Percentiles rank a stretch among this genome's conserved stretches.
Conservation (phyloP, 192 early-diverging fungal genomes). For the Spizellomyces sp. region DNA sequence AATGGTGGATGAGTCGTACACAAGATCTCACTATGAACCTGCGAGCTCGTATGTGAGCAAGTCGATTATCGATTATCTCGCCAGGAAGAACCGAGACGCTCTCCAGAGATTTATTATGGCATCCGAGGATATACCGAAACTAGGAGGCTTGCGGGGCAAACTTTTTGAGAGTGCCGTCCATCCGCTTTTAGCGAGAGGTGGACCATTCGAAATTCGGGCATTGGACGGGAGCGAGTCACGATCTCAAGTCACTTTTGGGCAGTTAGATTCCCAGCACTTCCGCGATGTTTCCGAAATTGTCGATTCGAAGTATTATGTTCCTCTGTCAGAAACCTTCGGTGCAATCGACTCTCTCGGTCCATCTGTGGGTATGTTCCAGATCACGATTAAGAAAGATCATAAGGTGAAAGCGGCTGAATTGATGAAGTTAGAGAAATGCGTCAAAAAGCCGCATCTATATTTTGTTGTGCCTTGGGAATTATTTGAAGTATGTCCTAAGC, state of each 20-base stretch:
- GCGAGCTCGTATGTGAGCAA: not conserved
- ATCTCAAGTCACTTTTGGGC: not conserved
- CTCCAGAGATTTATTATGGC: not conserved
- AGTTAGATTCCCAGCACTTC: not conserved
- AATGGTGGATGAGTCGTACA: not conserved
- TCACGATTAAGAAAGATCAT: conserved; percentile 2
- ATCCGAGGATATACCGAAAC: not conserved
- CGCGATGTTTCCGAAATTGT: not conserved
- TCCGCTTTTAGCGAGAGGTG: not conserved
- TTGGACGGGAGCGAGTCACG: not conserved
- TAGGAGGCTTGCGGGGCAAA: not conserved
- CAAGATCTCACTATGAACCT: not conserved
- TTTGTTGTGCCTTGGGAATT: conserved; percentile 3
- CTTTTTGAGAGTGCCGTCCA: conserved; percentile 4
- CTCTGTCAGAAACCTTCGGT: conserved; percentile 3
- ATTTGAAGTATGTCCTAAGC: not conserved
- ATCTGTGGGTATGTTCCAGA: conserved; percentile 2
- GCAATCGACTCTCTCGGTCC: not conserved
- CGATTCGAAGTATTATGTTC: not conserved
- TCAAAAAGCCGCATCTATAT: not conserved
- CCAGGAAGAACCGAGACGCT: not conserved
- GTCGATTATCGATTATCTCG: not conserved
- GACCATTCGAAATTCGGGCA: not conserved
- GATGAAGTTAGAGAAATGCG: not conserved
- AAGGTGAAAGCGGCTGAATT: not conserved